These are phyloP conservation scores for Chrysoporthe austroafricana DNA, from an alignment of 2,329 filamentous ascomycete genomes.

Conservation along the genomic window DNA sequence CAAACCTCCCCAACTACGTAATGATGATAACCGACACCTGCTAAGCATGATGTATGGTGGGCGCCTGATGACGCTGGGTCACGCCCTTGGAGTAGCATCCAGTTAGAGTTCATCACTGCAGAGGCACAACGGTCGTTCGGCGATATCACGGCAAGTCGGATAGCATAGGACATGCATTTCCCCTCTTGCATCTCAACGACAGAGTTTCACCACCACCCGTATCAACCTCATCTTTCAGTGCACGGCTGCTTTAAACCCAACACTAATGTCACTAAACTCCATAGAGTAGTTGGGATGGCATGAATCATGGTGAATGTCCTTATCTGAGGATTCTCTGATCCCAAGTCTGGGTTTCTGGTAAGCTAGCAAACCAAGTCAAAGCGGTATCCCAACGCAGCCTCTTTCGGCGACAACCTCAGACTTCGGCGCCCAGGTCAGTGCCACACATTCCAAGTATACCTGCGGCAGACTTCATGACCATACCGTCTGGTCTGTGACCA, in stretches of 20 bases:
- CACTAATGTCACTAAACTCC: neutral
- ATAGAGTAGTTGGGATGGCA: neutral
- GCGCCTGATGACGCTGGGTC: neutral
- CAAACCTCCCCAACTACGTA: constrained; percentile 7
- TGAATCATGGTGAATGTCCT: neutral
- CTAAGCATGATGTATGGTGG: neutral
- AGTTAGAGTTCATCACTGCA: neutral
- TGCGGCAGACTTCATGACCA: neutral
- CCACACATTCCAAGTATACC: neutral
- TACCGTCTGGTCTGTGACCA: neutral
- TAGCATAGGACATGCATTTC: neutral
- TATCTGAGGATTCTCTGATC: neutral
- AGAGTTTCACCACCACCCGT: neutral
- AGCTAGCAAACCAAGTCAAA: neutral
- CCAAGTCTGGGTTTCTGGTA: neutral
- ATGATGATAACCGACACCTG: neutral
- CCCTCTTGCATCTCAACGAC: neutral
- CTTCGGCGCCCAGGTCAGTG: neutral
- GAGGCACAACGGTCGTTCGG: neutral
- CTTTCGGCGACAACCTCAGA: neutral
- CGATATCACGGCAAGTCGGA: constrained; percentile 16
- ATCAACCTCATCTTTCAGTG: neutral
- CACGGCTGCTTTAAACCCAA: neutral
- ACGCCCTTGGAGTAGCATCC: constrained; percentile 1
- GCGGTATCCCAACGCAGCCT: neutral